Evolutionary conservation across 78 protist genomes (phyloP).

Genomic region (Chrysochromulina parva): DNA sequence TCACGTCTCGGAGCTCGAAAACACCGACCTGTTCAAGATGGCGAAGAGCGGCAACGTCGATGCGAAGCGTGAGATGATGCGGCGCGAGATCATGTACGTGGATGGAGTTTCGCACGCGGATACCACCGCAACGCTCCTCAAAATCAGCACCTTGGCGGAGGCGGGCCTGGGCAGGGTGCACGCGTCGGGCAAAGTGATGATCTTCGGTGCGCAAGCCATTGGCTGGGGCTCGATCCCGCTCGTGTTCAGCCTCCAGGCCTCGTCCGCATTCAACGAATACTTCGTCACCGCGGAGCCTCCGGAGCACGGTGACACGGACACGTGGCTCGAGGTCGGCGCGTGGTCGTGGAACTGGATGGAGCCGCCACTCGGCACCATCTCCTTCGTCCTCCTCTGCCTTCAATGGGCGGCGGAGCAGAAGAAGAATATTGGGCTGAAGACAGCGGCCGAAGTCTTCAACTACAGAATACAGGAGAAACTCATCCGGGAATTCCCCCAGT

Average conservation of each 20-base stretch:
- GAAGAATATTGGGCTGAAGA: neutral
- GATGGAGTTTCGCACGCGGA: neutral
- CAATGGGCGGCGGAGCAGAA: neutral
- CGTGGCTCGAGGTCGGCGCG: neutral
- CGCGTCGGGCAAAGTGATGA: neutral
- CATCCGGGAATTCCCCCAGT: neutral
- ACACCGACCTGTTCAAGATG: neutral
- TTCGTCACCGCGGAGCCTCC: neutral
- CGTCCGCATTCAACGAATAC: neutral
- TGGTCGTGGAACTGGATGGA: slow-evolving; percentile 21
- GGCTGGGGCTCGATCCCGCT: neutral
- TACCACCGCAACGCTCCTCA: neutral
- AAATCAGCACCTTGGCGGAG: neutral
- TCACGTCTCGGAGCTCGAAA: neutral
- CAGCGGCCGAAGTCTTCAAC: neutral
- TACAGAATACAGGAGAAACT: neutral
- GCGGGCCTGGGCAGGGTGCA: neutral
- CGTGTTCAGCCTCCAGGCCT: neutral
- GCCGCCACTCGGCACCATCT: slow-evolving; percentile 1
- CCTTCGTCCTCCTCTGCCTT: neutral
- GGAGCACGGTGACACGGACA: neutral
- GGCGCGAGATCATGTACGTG: neutral
- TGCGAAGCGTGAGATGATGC: neutral
- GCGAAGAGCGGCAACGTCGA: neutral
- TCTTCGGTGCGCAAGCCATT: neutral